Evolutionary conservation across 192 early-diverging fungal species (phyloP), one percentile per base, ranked within the genome.

Genomic region (Coemansia sp.): DNA sequence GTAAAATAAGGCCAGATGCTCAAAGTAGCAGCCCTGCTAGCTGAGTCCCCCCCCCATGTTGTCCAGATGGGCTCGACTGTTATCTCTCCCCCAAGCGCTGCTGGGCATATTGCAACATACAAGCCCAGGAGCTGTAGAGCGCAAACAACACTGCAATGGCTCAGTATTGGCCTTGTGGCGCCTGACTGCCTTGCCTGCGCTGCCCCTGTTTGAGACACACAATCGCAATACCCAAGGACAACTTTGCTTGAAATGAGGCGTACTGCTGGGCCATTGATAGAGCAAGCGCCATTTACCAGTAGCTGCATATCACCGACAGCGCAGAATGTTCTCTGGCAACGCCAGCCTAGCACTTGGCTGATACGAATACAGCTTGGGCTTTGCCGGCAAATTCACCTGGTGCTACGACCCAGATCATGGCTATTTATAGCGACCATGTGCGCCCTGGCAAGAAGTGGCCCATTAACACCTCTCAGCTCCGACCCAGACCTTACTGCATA

Each of bases 201-300:
- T 31, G 52, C 15, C 52, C 52, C 52, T 55, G 52, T 55, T 55
- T 55, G 24, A 31, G 52, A 29, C 52, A 31, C 27, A 55, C 52
- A 55, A 55, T 55, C 52, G 52, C 52, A 55, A 55, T 55, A 12
- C 24, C 52, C 52, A 55, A 27, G 52, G 52, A 31, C 22, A 55
- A 15, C 53, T 55, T 27, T 55, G 27, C 53, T 55, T 55, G 12
- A 55, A 55, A 55, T 27, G 53, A 55, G 53, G 53, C 53, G 53
- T 55, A 31, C 53, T 55, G 53, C 53, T 55, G 53, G 15, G 27
- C 53, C 53, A 55, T 55, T 55, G 53, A 55, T 31, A 55, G 53
- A 55, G 53, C 53, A 31, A 13, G 27, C 53, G 53, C 53, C 53
- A 55, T 55, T 55, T 55, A 55, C 53, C 53, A 55, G 53, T 55